Conservation (phyloP, 1,139 yeast species). For the Maudiozyma humilis region DNA sequence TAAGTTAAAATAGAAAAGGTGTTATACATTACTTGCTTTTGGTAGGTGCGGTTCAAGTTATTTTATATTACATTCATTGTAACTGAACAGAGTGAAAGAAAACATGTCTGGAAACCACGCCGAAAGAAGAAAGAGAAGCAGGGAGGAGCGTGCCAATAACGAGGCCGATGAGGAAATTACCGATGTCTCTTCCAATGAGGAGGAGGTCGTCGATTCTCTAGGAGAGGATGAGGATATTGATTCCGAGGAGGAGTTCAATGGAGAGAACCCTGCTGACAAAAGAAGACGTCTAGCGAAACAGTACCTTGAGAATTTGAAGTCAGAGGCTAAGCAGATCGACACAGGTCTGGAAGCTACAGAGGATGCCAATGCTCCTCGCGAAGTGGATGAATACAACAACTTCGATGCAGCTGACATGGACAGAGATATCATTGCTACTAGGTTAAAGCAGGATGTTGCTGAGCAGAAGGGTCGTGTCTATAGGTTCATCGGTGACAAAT, state of each 20-base stretch:
- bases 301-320: constrained; percentile 70
- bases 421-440: constrained; percentile 68
- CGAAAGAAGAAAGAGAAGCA: constrained; percentile 21
- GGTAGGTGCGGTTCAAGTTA: no score
- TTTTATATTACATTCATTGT: no score
- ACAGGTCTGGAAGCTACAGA: constrained; percentile 14
- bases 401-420: constrained; percentile 93
- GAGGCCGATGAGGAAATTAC: constrained; percentile 30
- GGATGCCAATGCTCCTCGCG: constrained; percentile 8
- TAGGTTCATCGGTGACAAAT: constrained; percentile 50
- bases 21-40: no score
- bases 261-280: constrained; percentile 85
- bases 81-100: no score
- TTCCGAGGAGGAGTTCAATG: constrained; percentile 62
- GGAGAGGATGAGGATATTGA: constrained; percentile 41
- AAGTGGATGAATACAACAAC: constrained; percentile 42
- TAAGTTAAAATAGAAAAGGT: not conserved
- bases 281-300: constrained; percentile 91
- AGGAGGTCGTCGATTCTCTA: constrained; percentile 15
- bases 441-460: constrained; percentile 83
- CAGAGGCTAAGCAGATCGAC: constrained; percentile 41
- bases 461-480: constrained; percentile 79
- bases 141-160: constrained; percentile 15
- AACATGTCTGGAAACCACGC: constrained; percentile 12
- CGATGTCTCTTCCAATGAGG: constrained; percentile 31